phyloP scores from a whole-genome alignment of 306 rosid genomes.

The Quercus aquifolioides region DNA sequence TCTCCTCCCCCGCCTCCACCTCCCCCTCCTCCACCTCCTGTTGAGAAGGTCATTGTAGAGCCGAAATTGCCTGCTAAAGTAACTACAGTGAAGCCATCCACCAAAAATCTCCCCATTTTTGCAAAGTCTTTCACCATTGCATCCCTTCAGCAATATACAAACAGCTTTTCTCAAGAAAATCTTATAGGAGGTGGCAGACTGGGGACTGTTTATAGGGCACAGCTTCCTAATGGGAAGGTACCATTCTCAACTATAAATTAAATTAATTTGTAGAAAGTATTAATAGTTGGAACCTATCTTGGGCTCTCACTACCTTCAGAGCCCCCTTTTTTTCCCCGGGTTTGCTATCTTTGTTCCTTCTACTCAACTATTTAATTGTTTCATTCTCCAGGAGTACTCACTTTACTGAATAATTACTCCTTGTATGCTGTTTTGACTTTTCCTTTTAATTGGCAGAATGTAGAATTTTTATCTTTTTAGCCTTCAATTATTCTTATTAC shows the following conservation, averaged over 20 bases:
- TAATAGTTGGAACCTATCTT: conserved; percentile 6
- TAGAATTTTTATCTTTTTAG: not conserved
- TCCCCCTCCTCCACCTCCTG: conserved; percentile 46
- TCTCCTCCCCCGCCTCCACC: conserved; percentile 27
- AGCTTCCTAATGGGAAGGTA: conserved; percentile 94
- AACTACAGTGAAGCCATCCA: conserved; percentile 39
- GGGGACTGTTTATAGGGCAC: conserved; percentile 89
- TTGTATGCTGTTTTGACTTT: not conserved
- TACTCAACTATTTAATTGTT: not conserved
- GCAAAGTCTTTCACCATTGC: conserved; percentile 80
- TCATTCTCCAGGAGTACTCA: too few species aligned
- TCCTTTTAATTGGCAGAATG: not conserved
- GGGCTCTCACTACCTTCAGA: not conserved
- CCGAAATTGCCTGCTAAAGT: conserved; percentile 40
- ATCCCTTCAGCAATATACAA: conserved; percentile 88
- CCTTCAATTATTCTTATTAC: not conserved
- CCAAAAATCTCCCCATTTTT: conserved; percentile 38
- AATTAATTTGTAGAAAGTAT: conserved; percentile 11
- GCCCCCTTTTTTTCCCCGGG: not conserved
- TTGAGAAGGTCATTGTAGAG: conserved; percentile 57
- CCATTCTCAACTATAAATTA: conserved; percentile 22
- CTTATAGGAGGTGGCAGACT: conserved; percentile 84
- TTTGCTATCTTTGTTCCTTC: not conserved
- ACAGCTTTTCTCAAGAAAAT: conserved; percentile 91
- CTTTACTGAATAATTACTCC: not conserved